phyloP scores from a whole-genome alignment of 768 basidiomycete genomes.

The Lyophyllum semitale region DNA sequence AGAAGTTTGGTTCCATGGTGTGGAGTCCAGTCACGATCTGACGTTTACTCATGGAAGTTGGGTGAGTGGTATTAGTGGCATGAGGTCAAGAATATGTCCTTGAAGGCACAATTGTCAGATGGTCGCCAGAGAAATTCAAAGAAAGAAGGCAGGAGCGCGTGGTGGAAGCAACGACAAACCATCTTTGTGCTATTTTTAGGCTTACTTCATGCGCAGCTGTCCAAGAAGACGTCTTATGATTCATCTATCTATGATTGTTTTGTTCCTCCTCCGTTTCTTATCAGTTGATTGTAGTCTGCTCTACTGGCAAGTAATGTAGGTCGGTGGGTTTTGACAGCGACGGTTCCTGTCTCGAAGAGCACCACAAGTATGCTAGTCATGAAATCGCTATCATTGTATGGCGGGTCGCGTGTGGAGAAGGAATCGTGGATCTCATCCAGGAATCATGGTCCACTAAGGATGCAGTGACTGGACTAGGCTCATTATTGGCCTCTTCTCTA shows the following conservation, averaged over 20 bases:
- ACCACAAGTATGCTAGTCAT: no score
- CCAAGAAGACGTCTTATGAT: not conserved
- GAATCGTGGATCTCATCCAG: no score
- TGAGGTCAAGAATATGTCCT: not conserved
- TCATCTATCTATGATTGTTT: not conserved
- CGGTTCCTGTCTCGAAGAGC: no score
- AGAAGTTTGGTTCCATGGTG: not conserved
- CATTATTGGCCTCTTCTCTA: no score
- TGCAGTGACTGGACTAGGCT: no score
- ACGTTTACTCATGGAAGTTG: not conserved
- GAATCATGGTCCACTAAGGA: no score
- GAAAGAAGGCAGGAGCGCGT: conserved; percentile 11
- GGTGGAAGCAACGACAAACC: not conserved
- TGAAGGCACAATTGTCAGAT: not conserved
- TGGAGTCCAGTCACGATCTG: not conserved
- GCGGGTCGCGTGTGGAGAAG: no score
- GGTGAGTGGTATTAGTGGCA: not conserved
- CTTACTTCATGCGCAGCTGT: not conserved
- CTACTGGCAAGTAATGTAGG: no score
- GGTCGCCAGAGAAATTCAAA: not conserved
- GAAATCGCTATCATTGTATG: no score
- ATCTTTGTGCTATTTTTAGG: conserved; percentile 1
- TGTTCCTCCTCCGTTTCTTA: not conserved
- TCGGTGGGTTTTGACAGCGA: no score
- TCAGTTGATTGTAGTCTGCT: no score